Evolutionary conservation across 2,329 filamentous ascomycete genomes (phyloP).

Genomic region (Arthrobotrys sphaeroides): DNA sequence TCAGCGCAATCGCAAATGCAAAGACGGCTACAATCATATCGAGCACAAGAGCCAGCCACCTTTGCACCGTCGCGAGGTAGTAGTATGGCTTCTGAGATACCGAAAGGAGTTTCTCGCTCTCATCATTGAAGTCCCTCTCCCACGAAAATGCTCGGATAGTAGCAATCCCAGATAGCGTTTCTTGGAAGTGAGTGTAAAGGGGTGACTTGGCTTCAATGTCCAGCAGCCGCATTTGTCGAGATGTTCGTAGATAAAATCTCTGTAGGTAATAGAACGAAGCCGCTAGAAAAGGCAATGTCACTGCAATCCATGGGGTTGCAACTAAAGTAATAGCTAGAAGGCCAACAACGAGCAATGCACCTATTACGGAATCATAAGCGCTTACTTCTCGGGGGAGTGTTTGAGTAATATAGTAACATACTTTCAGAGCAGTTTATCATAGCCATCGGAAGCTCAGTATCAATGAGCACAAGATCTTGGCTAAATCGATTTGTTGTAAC

Average conservation of each 20-base stretch:
- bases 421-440: slow-evolving; percentile 36
- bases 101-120: slow-evolving; percentile 58
- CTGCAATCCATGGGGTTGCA: slow-evolving; percentile 56
- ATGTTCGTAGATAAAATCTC: slow-evolving; percentile 63
- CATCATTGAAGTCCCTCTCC: slow-evolving; percentile 35
- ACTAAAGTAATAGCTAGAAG: slow-evolving; percentile 28
- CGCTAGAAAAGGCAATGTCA: slow-evolving; percentile 57
- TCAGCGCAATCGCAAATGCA: slow-evolving; percentile 60
- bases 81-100: slow-evolving; percentile 60
- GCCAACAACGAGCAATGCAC: slow-evolving; percentile 23
- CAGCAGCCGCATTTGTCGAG: slow-evolving; percentile 62
- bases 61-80: slow-evolving; percentile 59
- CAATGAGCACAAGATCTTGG: slow-evolving; percentile 60
- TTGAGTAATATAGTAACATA: not conserved
- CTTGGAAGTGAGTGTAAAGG: slow-evolving; percentile 61
- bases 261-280: slow-evolving; percentile 59
- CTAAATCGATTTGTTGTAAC: slow-evolving; percentile 61
- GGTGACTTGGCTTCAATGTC: slow-evolving; percentile 63
- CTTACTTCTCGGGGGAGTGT: not conserved
- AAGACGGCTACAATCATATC: slow-evolving; percentile 61
- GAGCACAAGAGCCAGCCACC: slow-evolving; percentile 62
- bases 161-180: slow-evolving; percentile 54
- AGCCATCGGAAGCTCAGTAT: slow-evolving; percentile 60
- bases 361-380: not conserved
- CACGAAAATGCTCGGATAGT: slow-evolving; percentile 56